Evolutionary conservation across 2,329 filamentous ascomycete species (phyloP).

Genomic region (Pseudogymnoascus sp.): DNA sequence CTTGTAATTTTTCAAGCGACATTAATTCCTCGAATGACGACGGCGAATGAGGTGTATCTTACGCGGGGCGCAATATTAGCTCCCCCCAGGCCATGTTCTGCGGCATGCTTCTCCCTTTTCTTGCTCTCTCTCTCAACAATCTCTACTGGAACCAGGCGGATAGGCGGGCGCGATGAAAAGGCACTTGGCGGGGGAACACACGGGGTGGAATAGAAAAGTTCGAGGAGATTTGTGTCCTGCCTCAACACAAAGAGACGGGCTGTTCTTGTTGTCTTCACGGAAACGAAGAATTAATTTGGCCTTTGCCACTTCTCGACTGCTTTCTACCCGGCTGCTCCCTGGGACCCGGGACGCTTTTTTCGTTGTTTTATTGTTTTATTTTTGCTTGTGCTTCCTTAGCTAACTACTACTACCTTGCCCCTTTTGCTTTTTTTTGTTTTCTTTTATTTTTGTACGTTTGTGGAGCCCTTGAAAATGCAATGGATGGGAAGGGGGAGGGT

Average conservation of each 20-base stretch:
- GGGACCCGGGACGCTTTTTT: not conserved
- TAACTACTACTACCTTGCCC: slow-evolving; percentile 3
- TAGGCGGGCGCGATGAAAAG: slow-evolving; percentile 1
- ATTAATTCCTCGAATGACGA: slow-evolving; percentile 9
- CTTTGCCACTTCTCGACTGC: slow-evolving; percentile 5
- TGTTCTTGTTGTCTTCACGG: slow-evolving; percentile 8
- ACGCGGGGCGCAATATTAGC: not conserved
- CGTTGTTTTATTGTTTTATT: slow-evolving; percentile 6
- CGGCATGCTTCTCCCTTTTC: slow-evolving; percentile 3
- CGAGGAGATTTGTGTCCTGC: not conserved
- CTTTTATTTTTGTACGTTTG: slow-evolving; percentile 5
- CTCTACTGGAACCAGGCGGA: slow-evolving; percentile 7
- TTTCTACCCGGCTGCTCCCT: slow-evolving; percentile 4
- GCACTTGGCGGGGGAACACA: not conserved
- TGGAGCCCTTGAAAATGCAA: slow-evolving; percentile 8
- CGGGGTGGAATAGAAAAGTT: not conserved
- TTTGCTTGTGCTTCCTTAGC: slow-evolving; percentile 2
- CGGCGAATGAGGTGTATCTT: slow-evolving; percentile 3
- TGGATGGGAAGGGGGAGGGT: slow-evolving; percentile 3
- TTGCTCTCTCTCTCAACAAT: slow-evolving; percentile 1
- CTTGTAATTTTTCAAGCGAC: slow-evolving; percentile 10
- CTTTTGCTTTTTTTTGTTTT: slow-evolving; percentile 1
- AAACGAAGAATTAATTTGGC: slow-evolving; percentile 6
- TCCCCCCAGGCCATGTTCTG: slow-evolving; percentile 1
- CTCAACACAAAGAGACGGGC: not conserved